Conservation (phyloP, 1,284 basidiomycete species). For the Puccinia horiana region DNA sequence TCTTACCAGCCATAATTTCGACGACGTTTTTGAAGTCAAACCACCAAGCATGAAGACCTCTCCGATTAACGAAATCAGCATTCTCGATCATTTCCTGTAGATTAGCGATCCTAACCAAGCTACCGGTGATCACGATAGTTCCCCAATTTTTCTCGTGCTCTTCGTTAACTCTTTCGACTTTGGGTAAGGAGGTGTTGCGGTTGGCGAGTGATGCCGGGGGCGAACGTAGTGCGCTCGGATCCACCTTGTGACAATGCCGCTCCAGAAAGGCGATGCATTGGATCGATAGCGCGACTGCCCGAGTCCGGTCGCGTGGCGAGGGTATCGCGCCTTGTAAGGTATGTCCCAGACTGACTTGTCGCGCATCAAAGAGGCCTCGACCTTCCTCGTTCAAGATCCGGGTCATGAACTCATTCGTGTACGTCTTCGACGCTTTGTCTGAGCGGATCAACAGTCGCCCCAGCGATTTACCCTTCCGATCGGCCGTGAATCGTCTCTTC, state of each 20-base stretch:
- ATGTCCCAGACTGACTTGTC: constrained; percentile 90
- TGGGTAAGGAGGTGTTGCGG: constrained; percentile 52
- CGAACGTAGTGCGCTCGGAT: constrained; percentile 48
- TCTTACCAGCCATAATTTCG: constrained; percentile 65
- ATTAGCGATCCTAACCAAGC: constrained; percentile 75
- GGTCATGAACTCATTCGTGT: constrained; percentile 87
- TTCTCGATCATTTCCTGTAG: constrained; percentile 79
- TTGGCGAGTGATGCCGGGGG: constrained; percentile 32
- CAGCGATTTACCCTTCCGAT: constrained; percentile 84
- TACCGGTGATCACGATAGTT: constrained; percentile 84
- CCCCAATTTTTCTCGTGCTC: constrained; percentile 65
- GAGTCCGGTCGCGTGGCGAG: constrained; percentile 87
- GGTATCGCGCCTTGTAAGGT: constrained; percentile 93
- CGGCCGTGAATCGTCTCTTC: constrained; percentile 79
- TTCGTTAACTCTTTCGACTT: constrained; percentile 55
- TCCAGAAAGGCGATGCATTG: constrained; percentile 95
- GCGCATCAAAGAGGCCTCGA: constrained; percentile 83
- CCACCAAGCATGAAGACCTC: constrained; percentile 86
- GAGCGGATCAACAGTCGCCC: constrained; percentile 88
- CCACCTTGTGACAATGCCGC: constrained; percentile 66
- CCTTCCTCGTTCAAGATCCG: constrained; percentile 95
- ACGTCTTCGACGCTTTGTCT: constrained; percentile 82
- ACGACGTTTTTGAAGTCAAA: constrained; percentile 68
- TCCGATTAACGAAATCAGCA: constrained; percentile 85
- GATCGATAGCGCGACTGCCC: constrained; percentile 83